Percentiles rank a stretch among this genome's conserved stretches.
These are phyloP conservation scores for Ascochyta viciae-villosae DNA, from an alignment of 2,329 filamentous ascomycete species.

Conservation along the genomic window DNA sequence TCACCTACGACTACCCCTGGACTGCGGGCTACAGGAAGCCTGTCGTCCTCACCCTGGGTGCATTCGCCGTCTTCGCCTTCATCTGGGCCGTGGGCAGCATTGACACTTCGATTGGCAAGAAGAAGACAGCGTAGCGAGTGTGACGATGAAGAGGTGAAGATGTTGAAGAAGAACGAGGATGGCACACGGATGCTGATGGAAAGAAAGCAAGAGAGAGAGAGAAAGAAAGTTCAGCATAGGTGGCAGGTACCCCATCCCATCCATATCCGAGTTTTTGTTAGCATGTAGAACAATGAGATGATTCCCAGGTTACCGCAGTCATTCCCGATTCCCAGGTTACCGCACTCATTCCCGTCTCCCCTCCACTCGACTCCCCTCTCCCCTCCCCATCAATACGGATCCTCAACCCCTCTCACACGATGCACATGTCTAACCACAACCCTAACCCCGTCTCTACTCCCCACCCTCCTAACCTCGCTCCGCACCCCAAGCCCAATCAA, in stretches of 20 bases:
- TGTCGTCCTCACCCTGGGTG: conserved; percentile 76
- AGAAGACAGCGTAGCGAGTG: conserved; percentile 47
- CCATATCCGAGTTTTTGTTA: conserved; percentile 11
- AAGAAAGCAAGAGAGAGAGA: too few species aligned
- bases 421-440: conserved; percentile 39
- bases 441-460: conserved; percentile 22
- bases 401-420: conserved; percentile 30
- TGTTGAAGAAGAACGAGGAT: not conserved
- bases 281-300: conserved; percentile 31
- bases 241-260: conserved; percentile 1
- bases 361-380: not conserved
- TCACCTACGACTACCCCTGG: conserved; percentile 86
- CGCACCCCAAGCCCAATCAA: conserved; percentile 31
- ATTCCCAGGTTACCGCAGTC: not conserved
- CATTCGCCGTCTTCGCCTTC: conserved; percentile 75
- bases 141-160: not conserved
- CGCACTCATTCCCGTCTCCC: not conserved
- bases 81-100: conserved; percentile 79
- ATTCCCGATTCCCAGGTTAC: not conserved
- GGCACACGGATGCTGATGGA: not conserved
- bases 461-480: conserved; percentile 18
- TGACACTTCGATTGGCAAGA: conserved; percentile 78
- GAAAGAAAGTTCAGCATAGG: not conserved
- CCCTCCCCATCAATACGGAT: conserved; percentile 25
- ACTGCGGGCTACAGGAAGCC: conserved; percentile 83